Evolutionary conservation across 352 stramenopile species (phyloP), one percentile per base, ranked within the genome.

Genomic region (Phytophthora citrophthora): DNA sequence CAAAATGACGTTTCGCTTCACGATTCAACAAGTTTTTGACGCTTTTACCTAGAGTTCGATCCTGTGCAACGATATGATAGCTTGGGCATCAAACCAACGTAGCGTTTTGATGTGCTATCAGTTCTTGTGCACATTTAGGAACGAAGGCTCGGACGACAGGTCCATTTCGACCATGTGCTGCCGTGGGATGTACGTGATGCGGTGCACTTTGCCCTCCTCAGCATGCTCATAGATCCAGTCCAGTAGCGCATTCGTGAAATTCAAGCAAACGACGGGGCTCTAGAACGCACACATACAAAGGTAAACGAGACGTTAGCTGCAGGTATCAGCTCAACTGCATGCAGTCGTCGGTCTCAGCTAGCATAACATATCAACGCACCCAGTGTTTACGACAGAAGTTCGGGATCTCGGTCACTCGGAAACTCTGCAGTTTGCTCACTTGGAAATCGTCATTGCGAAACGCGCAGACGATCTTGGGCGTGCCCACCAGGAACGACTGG

Each of bases 401-500:
- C 6, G 85, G 83, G 43, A 92, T 83, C 7, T 89, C 72, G 0
- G 74, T 79, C 20, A 85, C 90, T 15, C 59, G 58, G 40, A 94
- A 92, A 1, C 54, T 86, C 61, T 92, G 83, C 15, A 91, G 60
- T 44, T 94, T 92, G 13, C 62, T 51, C 16, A 92, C 63, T 44
- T 75, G 34, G 52, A 90, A 94, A 6, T 76, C 54, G 43, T 91
- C 81, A 50, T 81, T 64, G 38, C 86, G 81, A 62, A 94, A 94
- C 29, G 79, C 86, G 27, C 79, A 91, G 36, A 91, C 79, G 51
- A 94, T 90, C 38, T 69, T 79, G 10, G 81, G 81, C 8, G 82
- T 86, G 6, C 86, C 86, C 11, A 91, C 83, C 16, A 94, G 32
- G 34, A 88, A 94, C 29, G 86, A 94, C 66, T 94, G 86, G 56